Conservation (phyloP, 1,284 basidiomycete species). For the Blastosporella zonata region DNA sequence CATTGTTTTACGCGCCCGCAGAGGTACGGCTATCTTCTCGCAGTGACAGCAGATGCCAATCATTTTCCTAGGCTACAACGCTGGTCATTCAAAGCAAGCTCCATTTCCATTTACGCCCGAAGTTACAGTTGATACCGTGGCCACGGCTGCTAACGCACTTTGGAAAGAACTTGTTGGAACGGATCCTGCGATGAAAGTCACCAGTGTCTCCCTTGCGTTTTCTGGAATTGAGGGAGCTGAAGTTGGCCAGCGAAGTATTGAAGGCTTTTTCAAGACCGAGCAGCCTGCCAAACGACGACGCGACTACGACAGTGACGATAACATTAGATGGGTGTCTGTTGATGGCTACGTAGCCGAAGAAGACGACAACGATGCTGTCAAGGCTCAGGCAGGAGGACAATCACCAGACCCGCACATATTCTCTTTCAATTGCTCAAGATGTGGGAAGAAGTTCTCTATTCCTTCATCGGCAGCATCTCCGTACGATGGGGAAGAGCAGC, state of each 20-base stretch:
- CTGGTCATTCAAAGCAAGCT: slow-evolving; percentile 73
- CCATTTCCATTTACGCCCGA: slow-evolving; percentile 79
- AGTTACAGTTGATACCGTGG: slow-evolving; percentile 76
- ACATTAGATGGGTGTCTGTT: not conserved
- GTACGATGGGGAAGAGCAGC: slow-evolving; percentile 25
- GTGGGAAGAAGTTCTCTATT: slow-evolving; percentile 44
- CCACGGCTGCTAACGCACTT: slow-evolving; percentile 76
- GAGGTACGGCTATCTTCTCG: slow-evolving; percentile 42
- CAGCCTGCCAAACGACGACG: slow-evolving; percentile 30
- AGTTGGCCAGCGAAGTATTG: slow-evolving; percentile 81
- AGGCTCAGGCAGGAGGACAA: not conserved
- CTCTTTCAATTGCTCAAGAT: slow-evolving; percentile 54
- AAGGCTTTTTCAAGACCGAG: slow-evolving; percentile 69
- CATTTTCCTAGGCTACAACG: slow-evolving; percentile 57
- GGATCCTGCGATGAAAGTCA: slow-evolving; percentile 59
- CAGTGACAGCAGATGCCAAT: not conserved
- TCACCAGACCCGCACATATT: not conserved
- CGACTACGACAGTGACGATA: slow-evolving; percentile 14
- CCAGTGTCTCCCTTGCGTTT: slow-evolving; percentile 77
- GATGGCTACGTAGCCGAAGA: slow-evolving; percentile 6
- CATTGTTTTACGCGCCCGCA: slow-evolving; percentile 73
- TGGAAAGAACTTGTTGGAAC: slow-evolving; percentile 81
- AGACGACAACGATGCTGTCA: not conserved
- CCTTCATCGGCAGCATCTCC: slow-evolving; percentile 20
- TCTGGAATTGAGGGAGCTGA: slow-evolving; percentile 81